A percentile compares a stretch with the other conserved stretches of the same genome.
These are phyloP conservation scores for Dactylellina sp. DNA, from an alignment of 2,329 filamentous ascomycete species.

Conservation along the genomic window DNA sequence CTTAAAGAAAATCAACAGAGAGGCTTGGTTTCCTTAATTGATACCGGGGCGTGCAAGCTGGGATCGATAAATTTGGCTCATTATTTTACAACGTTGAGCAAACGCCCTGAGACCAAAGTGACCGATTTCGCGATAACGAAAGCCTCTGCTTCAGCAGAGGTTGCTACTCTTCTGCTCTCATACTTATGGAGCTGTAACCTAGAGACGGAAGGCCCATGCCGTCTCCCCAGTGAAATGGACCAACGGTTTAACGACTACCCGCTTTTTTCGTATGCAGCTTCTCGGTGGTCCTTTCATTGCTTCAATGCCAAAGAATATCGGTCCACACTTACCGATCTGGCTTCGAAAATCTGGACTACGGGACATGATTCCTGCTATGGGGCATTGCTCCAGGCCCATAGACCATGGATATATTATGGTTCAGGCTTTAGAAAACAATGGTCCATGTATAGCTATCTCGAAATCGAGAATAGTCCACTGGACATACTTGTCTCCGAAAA, in stretches of 20 bases:
- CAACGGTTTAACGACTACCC: slow-evolving; percentile 17
- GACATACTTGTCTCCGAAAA: slow-evolving; percentile 1
- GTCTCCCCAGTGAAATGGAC: background rate
- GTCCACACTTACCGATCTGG: background rate
- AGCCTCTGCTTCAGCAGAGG: background rate
- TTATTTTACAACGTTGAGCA: background rate
- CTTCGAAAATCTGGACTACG: slow-evolving; percentile 40
- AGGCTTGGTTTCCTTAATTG: background rate
- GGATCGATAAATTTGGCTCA: too few species aligned
- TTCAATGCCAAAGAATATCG: background rate
- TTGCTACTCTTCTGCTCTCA: slow-evolving; percentile 18
- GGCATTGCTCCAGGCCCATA: slow-evolving; percentile 26
- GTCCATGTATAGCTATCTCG: slow-evolving; percentile 2
- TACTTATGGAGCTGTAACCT: slow-evolving; percentile 18
- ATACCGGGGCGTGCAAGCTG: too few species aligned
- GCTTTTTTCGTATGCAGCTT: slow-evolving; percentile 28
- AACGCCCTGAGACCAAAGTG: background rate
- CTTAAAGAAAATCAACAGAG: background rate
- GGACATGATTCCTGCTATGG: slow-evolving; percentile 25
- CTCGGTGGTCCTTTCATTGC: slow-evolving; percentile 29
- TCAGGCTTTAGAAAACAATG: background rate
- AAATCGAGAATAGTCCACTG: slow-evolving; percentile 8
- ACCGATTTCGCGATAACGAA: background rate
- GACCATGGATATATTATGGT: background rate
- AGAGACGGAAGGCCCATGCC: slow-evolving; percentile 18